A percentile compares a stretch with the other conserved stretches of the same genome.
These are phyloP conservation scores for Clonostachys sp. DNA, from an alignment of 2,329 filamentous ascomycete genomes.

Conservation along the genomic window DNA sequence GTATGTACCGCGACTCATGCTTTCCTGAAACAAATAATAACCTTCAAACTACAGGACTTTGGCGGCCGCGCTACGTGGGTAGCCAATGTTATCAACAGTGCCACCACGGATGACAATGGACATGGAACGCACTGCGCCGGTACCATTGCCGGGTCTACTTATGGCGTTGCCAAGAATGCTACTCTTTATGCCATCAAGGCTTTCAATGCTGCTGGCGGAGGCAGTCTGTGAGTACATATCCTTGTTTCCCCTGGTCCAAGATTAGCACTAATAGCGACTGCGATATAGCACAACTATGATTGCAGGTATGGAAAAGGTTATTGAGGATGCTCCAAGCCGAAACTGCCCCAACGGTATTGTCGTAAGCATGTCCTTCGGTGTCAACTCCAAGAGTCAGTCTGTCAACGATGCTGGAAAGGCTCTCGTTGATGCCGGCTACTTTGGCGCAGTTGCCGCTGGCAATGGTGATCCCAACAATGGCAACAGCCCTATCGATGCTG, in stretches of 20 bases:
- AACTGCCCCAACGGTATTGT: conserved; percentile 24
- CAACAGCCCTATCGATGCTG: conserved; percentile 33
- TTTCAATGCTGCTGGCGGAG: conserved; percentile 25
- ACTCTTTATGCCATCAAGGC: conserved; percentile 49
- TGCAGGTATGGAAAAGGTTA: conserved; percentile 44
- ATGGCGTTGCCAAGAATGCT: conserved; percentile 51
- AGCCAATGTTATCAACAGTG: conserved; percentile 19
- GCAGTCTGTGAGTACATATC: conserved; percentile 8
- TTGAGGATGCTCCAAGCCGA: conserved; percentile 30
- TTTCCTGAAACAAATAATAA: neutral
- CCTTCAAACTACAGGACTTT: conserved; percentile 14
- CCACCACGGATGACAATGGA: conserved; percentile 43
- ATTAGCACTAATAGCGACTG: too few species aligned
- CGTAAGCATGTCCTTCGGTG: conserved; percentile 54
- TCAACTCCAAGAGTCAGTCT: conserved; percentile 30
- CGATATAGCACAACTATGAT: conserved; percentile 25
- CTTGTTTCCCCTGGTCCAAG: too few species aligned
- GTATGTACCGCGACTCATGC: conserved; percentile 11
- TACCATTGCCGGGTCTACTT: conserved; percentile 35
- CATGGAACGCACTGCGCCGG: conserved; percentile 46
- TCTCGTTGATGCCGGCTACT: conserved; percentile 39
- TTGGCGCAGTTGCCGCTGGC: conserved; percentile 53
- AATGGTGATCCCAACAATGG: conserved; percentile 36
- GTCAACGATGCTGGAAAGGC: conserved; percentile 45
- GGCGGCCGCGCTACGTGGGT: conserved; percentile 26